Base-by-base conservation (phyloP, 768 basidiomycete genomes). In the Kondoa subrosea region DNA sequence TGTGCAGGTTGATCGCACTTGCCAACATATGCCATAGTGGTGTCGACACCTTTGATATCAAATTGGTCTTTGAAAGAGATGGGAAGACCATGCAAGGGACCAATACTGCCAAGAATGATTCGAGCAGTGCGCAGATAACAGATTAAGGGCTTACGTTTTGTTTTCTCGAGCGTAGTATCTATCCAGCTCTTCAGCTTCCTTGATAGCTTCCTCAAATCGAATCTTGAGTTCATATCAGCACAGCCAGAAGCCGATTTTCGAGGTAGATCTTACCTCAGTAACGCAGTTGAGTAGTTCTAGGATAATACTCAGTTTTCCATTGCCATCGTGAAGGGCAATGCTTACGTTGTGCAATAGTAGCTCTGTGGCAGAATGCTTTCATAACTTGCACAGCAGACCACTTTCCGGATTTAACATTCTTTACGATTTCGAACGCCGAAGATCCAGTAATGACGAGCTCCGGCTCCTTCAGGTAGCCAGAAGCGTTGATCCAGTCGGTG, bases 101-200 rank as follows among this genome's bases (percentile, higher is more conserved):
- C 56, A n/a, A 58, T 27, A 33, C 61, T 63, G 15, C 15, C 21
- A 50, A 50, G 40, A 50, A 50, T 8, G 40, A 50, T 21, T n/a
- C n/a, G n/a, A n/a, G n/a, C n/a, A n/a, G 40, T 50, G n/a, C 40
- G 8, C 8, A 50, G 27, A 15, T n/a, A n/a, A n/a, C n/a, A n/a
- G n/a, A n/a, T n/a, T 89, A 78, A 1, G 87, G 85, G 0, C 89
- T 89, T 0, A 86, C 78, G 82, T 77, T 69, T 81, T 81, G 26
- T 88, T 88, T 0, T 84, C 88, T 68, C 72, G 77, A 71, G 79
- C 80, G 57, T 87, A 76, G 69, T 83, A 77, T 2, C 81, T 82
- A 72, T 91, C 89, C 2, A 90, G 79, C 73, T 84, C 81, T 16
- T 80, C 76, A 1, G 89, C 89, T 14, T 84, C 80, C 21, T 76